Percentiles rank a stretch among this genome's conserved stretches.
These are phyloP conservation scores for Euclidium syriacum DNA, from an alignment of 345 rosid genomes.

Conservation along the genomic window DNA sequence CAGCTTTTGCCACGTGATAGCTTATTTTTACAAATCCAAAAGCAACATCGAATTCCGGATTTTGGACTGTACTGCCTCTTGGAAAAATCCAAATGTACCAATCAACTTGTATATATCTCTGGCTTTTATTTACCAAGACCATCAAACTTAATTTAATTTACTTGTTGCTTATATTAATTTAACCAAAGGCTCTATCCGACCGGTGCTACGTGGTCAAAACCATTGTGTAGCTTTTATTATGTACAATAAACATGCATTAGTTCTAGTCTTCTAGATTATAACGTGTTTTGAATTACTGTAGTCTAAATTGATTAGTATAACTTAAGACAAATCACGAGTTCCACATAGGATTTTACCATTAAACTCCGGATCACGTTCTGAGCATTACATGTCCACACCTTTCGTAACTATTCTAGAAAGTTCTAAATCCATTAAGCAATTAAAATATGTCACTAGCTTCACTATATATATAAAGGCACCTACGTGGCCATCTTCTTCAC, in stretches of 20 bases:
- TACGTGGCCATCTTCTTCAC: constrained; percentile 17
- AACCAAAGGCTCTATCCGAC: no score
- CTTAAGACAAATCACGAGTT: no score
- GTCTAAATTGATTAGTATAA: no score
- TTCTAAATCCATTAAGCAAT: constrained; percentile 28
- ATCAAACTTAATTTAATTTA: neutral
- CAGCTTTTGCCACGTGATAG: neutral
- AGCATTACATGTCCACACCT: neutral
- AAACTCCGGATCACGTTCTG: constrained; percentile 54
- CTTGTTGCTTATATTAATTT: no score
- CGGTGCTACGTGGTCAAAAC: no score
- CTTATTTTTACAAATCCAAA: neutral
- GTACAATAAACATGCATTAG: no score
- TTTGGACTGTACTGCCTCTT: neutral
- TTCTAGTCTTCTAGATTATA: no score
- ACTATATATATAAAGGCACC: neutral
- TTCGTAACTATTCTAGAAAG: constrained; percentile 30
- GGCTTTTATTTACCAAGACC: neutral
- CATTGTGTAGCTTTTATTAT: no score
- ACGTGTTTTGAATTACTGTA: no score
- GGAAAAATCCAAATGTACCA: constrained; percentile 15
- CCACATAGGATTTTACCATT: no score
- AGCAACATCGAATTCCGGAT: neutral
- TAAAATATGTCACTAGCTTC: neutral
- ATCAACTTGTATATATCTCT: constrained; percentile 6